A percentile compares a stretch with the other conserved stretches of the same genome.
Conservation (phyloP, 306 rosid species). For the Acacia acuminata region DNA sequence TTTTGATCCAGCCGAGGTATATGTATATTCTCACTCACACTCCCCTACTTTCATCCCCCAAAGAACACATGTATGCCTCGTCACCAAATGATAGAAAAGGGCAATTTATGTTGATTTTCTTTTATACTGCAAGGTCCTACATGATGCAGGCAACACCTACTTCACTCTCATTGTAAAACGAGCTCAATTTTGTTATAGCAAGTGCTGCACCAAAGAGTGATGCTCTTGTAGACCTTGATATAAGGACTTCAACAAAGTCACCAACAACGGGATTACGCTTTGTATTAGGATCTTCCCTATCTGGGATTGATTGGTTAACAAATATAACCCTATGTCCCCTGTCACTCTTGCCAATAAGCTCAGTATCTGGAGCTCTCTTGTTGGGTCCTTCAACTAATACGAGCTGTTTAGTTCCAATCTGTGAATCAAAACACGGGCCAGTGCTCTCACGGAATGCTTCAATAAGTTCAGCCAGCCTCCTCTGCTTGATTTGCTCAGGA, state of each 20-base stretch:
- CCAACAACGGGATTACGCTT: constrained; percentile 68
- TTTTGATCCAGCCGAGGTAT: constrained; percentile 22
- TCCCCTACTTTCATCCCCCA: constrained; percentile 14
- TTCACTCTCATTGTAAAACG: constrained; percentile 51
- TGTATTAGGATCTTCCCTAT: constrained; percentile 54
- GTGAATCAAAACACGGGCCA: constrained; percentile 76
- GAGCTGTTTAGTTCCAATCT: constrained; percentile 79
- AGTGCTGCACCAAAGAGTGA: constrained; percentile 82
- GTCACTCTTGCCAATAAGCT: constrained; percentile 93
- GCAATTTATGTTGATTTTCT: background rate
- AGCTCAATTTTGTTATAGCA: constrained; percentile 73
- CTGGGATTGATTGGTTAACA: constrained; percentile 53
- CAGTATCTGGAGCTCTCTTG: constrained; percentile 83
- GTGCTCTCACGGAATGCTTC: constrained; percentile 88
- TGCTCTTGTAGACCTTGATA: constrained; percentile 81
- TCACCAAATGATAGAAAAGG: constrained; percentile 8
- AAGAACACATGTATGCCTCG: background rate
- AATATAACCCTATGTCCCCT: constrained; percentile 86
- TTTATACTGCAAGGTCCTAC: constrained; percentile 37
- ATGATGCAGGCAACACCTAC: constrained; percentile 62
- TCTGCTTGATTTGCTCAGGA: constrained; percentile 87
- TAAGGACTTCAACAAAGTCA: constrained; percentile 86
- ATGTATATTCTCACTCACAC: constrained; percentile 16
- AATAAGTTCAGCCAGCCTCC: constrained; percentile 87
- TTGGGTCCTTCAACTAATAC: constrained; percentile 96